Conservation (phyloP, 2,329 filamentous ascomycete genomes). For the Scopulariopsis brevicaulis region DNA sequence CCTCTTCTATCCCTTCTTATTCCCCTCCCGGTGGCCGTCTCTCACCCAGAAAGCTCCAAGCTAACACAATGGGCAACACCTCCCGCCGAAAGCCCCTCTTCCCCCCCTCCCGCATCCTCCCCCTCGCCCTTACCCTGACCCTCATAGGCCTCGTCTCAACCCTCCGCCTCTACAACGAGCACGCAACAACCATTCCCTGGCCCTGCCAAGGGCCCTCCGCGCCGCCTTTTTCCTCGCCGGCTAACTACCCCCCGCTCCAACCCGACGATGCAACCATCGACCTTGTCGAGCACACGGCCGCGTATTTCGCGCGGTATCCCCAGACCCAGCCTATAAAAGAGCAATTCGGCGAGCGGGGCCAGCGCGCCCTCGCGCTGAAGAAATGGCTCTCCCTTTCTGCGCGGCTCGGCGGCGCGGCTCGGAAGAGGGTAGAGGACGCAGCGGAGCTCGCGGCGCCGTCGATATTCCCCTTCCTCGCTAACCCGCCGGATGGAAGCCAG, state of each 20-base stretch:
- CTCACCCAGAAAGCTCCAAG: no score
- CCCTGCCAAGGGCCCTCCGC: background rate
- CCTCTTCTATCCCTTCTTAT: background rate
- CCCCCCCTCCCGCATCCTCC: background rate
- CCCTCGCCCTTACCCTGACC: background rate
- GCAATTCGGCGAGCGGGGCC: slow-evolving; percentile 19
- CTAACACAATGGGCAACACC: background rate
- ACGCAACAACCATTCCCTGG: background rate
- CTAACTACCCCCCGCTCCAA: background rate
- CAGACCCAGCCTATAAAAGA: slow-evolving; percentile 16
- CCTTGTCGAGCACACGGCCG: background rate
- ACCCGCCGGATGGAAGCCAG: background rate
- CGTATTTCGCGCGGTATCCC: slow-evolving; percentile 6
- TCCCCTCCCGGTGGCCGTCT: background rate
- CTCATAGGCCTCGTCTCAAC: background rate
- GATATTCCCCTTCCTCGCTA: slow-evolving; percentile 16
- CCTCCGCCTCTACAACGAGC: background rate
- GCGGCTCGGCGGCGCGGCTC: background rate
- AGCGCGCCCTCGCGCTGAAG: slow-evolving; percentile 13
- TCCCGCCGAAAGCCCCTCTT: background rate
- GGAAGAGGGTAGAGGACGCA: background rate
- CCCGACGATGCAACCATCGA: background rate
- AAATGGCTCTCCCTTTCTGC: slow-evolving; percentile 11
- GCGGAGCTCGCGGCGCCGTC: slow-evolving; percentile 8
- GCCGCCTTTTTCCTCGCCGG: background rate